A percentile compares a stretch with the other conserved stretches of the same genome.
Evolutionary conservation across 768 basidiomycete genomes (phyloP).

Genomic region (Mycena indigotica): DNA sequence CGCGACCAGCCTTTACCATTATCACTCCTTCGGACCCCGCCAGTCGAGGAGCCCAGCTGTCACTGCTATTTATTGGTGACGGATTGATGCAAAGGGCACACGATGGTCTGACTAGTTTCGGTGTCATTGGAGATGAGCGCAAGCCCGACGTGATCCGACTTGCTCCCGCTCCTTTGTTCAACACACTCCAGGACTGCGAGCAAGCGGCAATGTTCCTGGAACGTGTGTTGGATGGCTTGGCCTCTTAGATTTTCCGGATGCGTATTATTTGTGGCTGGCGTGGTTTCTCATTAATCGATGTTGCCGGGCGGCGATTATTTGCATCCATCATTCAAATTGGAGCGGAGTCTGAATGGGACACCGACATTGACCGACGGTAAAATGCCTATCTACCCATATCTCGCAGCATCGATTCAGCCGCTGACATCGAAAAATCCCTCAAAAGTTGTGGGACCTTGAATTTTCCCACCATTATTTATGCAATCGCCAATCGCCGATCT

Average conservation of each 20-base stretch:
- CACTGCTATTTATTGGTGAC: slow-evolving; percentile 73
- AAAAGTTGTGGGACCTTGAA: too few relatives aligned
- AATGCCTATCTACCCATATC: too few relatives aligned
- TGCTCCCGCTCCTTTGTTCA: slow-evolving; percentile 87
- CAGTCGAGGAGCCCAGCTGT: slow-evolving; percentile 84
- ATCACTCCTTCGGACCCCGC: slow-evolving; percentile 77
- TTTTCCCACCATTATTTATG: too few relatives aligned
- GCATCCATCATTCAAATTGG: too few relatives aligned
- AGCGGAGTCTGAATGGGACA: too few relatives aligned
- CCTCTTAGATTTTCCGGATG: not conserved
- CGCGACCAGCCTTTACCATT: slow-evolving; percentile 74
- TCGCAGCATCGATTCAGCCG: too few relatives aligned
- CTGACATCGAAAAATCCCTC: too few relatives aligned
- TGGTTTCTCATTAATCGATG: not conserved
- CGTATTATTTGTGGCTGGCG: not conserved
- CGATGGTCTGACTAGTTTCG: slow-evolving; percentile 57
- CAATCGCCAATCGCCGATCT: too few relatives aligned
- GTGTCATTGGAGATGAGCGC: slow-evolving; percentile 91
- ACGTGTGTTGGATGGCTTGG: slow-evolving; percentile 44
- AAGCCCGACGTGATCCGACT: slow-evolving; percentile 90
- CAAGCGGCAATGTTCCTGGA: slow-evolving; percentile 68
- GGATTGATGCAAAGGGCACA: slow-evolving; percentile 75
- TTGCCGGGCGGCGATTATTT: too few relatives aligned
- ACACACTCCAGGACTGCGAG: slow-evolving; percentile 76
- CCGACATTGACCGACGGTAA: too few relatives aligned